Evolutionary conservation across 164 flowering plant species (phyloP), one percentile per base, ranked within the genome.

Genomic region (Chloranthus sessilifolius): DNA sequence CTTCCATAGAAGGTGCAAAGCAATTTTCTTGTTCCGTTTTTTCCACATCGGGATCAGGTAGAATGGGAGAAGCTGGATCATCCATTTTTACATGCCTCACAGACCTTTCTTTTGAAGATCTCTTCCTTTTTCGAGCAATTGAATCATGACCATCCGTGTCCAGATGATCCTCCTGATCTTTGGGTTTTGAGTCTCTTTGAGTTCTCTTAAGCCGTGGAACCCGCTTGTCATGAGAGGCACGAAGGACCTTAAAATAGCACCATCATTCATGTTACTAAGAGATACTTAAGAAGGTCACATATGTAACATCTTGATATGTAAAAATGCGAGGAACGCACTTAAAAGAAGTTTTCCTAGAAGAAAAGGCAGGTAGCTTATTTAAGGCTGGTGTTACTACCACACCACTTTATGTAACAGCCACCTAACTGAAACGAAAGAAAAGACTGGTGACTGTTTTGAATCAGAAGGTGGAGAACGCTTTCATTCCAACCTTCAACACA

Each of bases 211-310:
- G 70, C 30, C 74, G 67, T 20, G 66, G 64, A 15, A 50, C 74
- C 48, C 69, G 61, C 67, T 67, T 85, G 62, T 77, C 88, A 66
- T 76, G 54, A 60, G 74, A 81, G 28, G 76, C 74, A 55, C 84
- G 85, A 60, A 86, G 95, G 43, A 91, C 98, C 98, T 91, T 75
- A 60, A 73, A 55, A 12, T 11, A 39, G 20, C 27, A n/a, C n/a
- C n/a, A 68, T 40, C 40, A 27, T 46, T 31, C 34, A 46, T 9
- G 37, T 21, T 25, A 17, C 17, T n/a, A n/a, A n/a, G n/a, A n/a
- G n/a, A n/a, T n/a, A n/a, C n/a, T n/a, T n/a, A n/a, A n/a, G n/a
- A n/a, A n/a, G n/a, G n/a, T n/a, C n/a, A n/a, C n/a, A n/a, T n/a
- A n/a, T n/a, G n/a, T n/a, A n/a, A n/a, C n/a, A n/a, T n/a, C n/a